Evolutionary conservation across 2,329 filamentous ascomycete genomes (phyloP).

Genomic region (Akanthomyces lecanii): DNA sequence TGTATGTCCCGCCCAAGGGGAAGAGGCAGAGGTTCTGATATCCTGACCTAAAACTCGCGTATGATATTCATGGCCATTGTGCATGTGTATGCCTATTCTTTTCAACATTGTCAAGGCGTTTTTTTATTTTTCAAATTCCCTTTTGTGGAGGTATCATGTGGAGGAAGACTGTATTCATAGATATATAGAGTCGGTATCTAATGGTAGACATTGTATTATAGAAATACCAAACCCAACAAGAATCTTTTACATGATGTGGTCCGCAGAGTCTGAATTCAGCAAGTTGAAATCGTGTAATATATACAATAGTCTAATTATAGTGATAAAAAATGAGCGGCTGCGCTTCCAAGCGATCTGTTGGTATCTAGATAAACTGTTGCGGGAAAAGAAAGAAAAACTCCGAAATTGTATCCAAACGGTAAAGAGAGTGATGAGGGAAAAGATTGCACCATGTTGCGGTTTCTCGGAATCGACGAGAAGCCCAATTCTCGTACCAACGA

Average conservation of each 20-base stretch:
- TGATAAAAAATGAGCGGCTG: background rate
- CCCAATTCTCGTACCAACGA: too few relatives aligned
- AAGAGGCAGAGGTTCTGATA: conserved; percentile 7
- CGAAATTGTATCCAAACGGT: background rate
- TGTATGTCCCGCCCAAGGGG: conserved; percentile 7
- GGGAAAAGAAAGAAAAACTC: background rate
- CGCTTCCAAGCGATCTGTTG: conserved; percentile 1
- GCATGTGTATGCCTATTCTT: background rate
- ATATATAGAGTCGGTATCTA: background rate
- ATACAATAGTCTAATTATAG: too few relatives aligned
- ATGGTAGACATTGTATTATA: background rate
- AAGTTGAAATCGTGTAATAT: too few relatives aligned
- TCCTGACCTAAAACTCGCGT: background rate
- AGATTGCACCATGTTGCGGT: background rate
- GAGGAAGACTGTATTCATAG: conserved; percentile 2
- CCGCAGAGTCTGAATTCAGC: too few relatives aligned
- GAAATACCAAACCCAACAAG: background rate
- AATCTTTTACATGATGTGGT: too few relatives aligned
- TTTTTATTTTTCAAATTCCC: background rate
- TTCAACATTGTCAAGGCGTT: background rate
- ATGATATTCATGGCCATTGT: background rate
- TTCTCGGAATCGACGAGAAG: too few relatives aligned
- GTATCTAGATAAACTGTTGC: background rate
- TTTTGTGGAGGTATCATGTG: background rate
- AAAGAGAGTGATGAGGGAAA: background rate